phyloP scores from a whole-genome alignment of 2,329 filamentous ascomycete species.

The Aaosphaeria pasadenensis region DNA sequence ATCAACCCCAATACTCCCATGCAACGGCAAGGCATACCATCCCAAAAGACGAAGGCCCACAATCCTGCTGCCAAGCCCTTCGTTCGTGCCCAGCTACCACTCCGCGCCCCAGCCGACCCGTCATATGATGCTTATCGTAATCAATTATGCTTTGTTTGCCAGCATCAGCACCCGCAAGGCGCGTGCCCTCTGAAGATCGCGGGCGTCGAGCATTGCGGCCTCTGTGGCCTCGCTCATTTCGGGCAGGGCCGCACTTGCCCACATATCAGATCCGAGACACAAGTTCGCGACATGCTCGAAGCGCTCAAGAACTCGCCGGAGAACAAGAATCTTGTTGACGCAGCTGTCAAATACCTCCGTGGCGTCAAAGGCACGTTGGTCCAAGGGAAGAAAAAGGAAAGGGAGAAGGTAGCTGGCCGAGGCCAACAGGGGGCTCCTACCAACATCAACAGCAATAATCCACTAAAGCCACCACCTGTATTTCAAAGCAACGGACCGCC shows the following conservation, averaged over 20 bases:
- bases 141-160: conserved; percentile 53
- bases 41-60: conserved; percentile 8
- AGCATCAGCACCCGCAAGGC: conserved; percentile 53
- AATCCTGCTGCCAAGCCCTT: conserved; percentile 28
- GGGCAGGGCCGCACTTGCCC: conserved; percentile 58
- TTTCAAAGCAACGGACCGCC: background rate
- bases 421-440: background rate
- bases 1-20: background rate
- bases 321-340: conserved; percentile 49
- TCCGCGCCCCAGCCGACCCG: conserved; percentile 24
- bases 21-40: background rate
- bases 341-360: conserved; percentile 56
- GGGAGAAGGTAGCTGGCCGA: conserved; percentile 22
- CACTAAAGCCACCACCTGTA: background rate
- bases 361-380: conserved; percentile 57
- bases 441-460: background rate
- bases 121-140: conserved; percentile 12
- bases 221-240: conserved; percentile 63
- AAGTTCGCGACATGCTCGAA: conserved; percentile 63
- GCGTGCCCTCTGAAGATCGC: conserved; percentile 59
- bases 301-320: conserved; percentile 60
- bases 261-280: conserved; percentile 59
- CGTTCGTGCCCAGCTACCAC: conserved; percentile 23
- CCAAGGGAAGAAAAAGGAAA: conserved; percentile 47
- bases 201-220: conserved; percentile 59